These are phyloP conservation scores for Arthroderma sp. DNA, from an alignment of 2,329 filamentous ascomycete genomes.

Conservation along the genomic window DNA sequence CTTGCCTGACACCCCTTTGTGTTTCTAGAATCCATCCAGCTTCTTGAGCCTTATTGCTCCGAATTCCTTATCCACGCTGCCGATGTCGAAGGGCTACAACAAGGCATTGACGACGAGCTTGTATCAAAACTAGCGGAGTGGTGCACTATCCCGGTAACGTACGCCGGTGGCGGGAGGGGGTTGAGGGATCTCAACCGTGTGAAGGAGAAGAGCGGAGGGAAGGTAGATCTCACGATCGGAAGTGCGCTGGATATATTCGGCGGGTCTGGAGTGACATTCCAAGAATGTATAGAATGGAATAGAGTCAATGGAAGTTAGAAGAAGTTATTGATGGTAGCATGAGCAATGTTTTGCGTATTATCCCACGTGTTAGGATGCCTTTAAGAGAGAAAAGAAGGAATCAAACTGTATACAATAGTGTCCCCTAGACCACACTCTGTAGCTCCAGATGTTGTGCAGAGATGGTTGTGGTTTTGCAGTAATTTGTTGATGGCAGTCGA, in stretches of 20 bases:
- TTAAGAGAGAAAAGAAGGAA: too few species aligned
- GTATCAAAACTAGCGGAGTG: constrained; percentile 65
- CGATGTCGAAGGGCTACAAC: constrained; percentile 87
- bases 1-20: neutral
- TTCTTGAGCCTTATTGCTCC: constrained; percentile 80
- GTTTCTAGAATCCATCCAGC: constrained; percentile 57
- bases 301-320: constrained; percentile 21
- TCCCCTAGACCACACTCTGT: too few species aligned
- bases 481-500: too few species aligned
- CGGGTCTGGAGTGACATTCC: constrained; percentile 70
- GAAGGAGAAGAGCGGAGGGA: constrained; percentile 61
- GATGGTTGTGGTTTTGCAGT: too few species aligned
- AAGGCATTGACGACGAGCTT: constrained; percentile 76
- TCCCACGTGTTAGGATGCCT: too few species aligned
- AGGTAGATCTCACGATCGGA: constrained; percentile 86
- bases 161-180: constrained; percentile 81
- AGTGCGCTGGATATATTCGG: constrained; percentile 95
- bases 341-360: too few species aligned
- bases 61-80: constrained; percentile 97
- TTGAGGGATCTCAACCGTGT: constrained; percentile 74
- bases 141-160: constrained; percentile 88
- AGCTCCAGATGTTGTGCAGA: too few species aligned
- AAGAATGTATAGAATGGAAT: constrained; percentile 87
- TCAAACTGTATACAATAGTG: too few species aligned
- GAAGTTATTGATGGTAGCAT: neutral